phyloP scores from a whole-genome alignment of 1,139 yeast species.

The Maudiozyma humilis region DNA sequence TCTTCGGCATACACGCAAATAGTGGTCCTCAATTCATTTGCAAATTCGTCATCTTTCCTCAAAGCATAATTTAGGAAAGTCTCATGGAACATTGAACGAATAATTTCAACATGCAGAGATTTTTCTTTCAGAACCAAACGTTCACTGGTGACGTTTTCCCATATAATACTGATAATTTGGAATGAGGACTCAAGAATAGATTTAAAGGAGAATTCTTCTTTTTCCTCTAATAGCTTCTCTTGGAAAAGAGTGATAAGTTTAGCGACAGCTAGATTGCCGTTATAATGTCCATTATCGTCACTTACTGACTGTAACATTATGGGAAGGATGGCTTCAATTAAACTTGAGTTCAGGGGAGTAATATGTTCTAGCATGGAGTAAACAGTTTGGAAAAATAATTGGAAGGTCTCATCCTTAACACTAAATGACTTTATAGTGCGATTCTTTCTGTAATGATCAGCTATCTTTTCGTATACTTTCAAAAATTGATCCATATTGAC shows the following conservation, averaged over 20 bases:
- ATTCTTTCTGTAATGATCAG: background rate
- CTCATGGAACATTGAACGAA: conserved; percentile 39
- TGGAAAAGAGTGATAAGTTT: background rate
- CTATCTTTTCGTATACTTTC: background rate
- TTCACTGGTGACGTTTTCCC: conserved; percentile 54
- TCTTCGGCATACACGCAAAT: conserved; percentile 5
- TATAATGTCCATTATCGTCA: conserved; percentile 23
- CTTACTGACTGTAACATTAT: conserved; percentile 14
- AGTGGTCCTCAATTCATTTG: background rate
- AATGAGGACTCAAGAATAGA: no score
- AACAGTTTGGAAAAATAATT: conserved; percentile 5
- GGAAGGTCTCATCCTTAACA: conserved; percentile 20
- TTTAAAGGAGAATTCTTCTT: no score
- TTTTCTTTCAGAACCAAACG: conserved; percentile 61
- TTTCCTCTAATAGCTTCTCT: background rate
- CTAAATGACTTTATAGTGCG: conserved; percentile 11
- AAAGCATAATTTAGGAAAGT: conserved; percentile 31
- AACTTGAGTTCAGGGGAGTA: background rate
- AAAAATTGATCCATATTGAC: background rate
- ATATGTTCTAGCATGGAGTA: background rate
- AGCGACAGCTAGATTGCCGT: conserved; percentile 22
- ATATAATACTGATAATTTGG: conserved; percentile 37
- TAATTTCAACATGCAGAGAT: conserved; percentile 49
- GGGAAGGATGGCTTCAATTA: conserved; percentile 8
- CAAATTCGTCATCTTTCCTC: conserved; percentile 10